Evolutionary conservation across 805 yeast genomes (phyloP).

Genomic region (Kodamaea laetipori): DNA sequence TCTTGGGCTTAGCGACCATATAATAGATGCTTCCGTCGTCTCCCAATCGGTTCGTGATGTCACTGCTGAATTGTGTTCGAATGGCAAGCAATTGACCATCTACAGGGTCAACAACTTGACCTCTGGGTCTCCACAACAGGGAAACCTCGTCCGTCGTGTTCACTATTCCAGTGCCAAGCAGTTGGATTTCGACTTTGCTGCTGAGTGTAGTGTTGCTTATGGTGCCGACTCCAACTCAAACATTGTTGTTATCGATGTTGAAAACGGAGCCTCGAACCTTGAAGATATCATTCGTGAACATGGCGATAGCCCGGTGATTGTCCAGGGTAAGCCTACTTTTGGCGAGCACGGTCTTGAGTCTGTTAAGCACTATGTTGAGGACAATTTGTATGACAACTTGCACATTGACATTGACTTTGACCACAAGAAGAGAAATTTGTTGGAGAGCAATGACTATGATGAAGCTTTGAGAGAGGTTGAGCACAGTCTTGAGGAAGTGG

Average conservation of each 20-base stretch:
- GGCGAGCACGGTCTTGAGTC: conserved; percentile 22
- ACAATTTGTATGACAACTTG: conserved; percentile 23
- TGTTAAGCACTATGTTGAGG: conserved; percentile 27
- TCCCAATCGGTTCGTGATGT: conserved; percentile 17
- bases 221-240: conserved; percentile 3
- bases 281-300: conserved; percentile 8
- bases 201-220: conserved; percentile 8
- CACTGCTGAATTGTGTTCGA: conserved; percentile 23
- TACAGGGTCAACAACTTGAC: conserved; percentile 29
- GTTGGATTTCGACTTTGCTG: conserved; percentile 21
- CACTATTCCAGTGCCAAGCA: conserved; percentile 20
- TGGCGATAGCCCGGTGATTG: conserved; percentile 17
- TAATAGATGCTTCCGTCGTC: conserved; percentile 25
- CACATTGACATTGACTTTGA: conserved; percentile 23
- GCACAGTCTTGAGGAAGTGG: conserved; percentile 30
- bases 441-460: conserved; percentile 17
- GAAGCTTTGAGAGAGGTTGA: conserved; percentile 26
- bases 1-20: conserved; percentile 17
- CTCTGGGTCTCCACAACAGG: conserved; percentile 8
- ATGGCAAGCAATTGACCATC: conserved; percentile 21
- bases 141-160: conserved; percentile 22
- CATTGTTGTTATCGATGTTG: conserved; percentile 12
- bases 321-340: conserved; percentile 37
- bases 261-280: neutral
- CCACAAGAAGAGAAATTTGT: conserved; percentile 22